A percentile compares a stretch with the other conserved stretches of the same genome.
phyloP scores from a whole-genome alignment of 306 rosid genomes.

The Urtica urens region DNA sequence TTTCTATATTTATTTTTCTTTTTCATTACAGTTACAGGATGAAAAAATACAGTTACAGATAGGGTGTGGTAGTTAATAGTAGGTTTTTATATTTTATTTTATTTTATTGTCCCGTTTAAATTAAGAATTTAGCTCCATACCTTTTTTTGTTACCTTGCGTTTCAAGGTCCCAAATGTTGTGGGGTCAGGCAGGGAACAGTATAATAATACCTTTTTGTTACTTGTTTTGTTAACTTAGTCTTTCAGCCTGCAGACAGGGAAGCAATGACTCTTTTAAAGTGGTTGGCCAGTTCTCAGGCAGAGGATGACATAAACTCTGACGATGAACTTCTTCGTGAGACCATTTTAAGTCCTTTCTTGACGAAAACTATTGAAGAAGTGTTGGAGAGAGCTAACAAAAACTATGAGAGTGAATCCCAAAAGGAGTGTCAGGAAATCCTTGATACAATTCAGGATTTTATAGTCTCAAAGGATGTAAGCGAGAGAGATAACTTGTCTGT shows the following conservation, averaged over 20 bases:
- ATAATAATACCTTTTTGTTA: too few relatives aligned
- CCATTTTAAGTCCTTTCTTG: slow-evolving; percentile 62
- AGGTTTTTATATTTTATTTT: too few relatives aligned
- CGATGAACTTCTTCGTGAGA: slow-evolving; percentile 76
- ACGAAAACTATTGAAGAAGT: slow-evolving; percentile 56
- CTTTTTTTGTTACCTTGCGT: too few relatives aligned
- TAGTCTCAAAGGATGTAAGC: slow-evolving; percentile 36
- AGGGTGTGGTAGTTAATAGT: too few relatives aligned
- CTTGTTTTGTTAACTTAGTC: too few relatives aligned
- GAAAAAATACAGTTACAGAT: too few relatives aligned
- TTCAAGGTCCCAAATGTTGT: too few relatives aligned
- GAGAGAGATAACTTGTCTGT: slow-evolving; percentile 26
- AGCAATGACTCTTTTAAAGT: slow-evolving; percentile 61
- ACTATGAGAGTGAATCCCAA: slow-evolving; percentile 72
- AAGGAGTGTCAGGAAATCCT: slow-evolving; percentile 94
- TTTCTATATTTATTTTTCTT: too few relatives aligned
- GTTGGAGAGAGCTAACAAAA: slow-evolving; percentile 66
- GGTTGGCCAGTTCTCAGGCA: slow-evolving; percentile 84
- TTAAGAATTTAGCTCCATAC: too few relatives aligned
- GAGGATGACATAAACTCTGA: slow-evolving; percentile 63
- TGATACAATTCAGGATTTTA: slow-evolving; percentile 58
- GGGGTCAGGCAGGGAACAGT: too few relatives aligned
- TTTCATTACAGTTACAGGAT: too few relatives aligned
- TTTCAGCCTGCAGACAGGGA: slow-evolving; percentile 56
- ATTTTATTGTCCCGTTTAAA: too few relatives aligned